phyloP scores from a whole-genome alignment of 495 filamentous ascomycete genomes.

The Hyaloscypha variabilis region DNA sequence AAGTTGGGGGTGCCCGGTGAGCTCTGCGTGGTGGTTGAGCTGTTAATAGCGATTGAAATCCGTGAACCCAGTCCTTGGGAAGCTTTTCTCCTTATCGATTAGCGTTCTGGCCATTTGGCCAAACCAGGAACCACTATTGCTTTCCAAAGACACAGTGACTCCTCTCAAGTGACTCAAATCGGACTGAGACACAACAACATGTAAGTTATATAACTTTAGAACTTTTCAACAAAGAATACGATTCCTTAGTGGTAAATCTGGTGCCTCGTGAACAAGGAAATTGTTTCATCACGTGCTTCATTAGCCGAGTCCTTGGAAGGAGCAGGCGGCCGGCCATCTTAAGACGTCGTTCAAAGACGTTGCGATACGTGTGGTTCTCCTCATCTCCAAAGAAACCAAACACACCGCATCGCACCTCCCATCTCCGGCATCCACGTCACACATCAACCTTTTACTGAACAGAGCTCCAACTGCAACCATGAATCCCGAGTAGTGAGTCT shows the following conservation, averaged over 20 bases:
- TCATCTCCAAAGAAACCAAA: constrained; percentile 14
- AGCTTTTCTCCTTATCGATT: neutral
- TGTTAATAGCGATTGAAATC: neutral
- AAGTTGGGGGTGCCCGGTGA: neutral
- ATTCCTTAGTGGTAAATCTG: neutral
- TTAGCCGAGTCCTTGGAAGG: constrained; percentile 4
- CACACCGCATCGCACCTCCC: constrained; percentile 19
- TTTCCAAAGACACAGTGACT: neutral
- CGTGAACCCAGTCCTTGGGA: neutral
- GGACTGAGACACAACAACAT: neutral
- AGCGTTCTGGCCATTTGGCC: neutral
- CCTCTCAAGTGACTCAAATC: neutral
- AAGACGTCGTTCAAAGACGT: constrained; percentile 20
- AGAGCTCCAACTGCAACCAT: constrained; percentile 55
- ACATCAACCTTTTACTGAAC: constrained; percentile 3
- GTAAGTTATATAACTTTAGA: neutral
- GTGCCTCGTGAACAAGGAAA: neutral
- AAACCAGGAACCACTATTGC: neutral
- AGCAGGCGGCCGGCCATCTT: constrained; percentile 6
- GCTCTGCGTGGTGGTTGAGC: neutral
- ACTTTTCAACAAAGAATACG: neutral
- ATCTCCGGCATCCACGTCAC: constrained; percentile 7
- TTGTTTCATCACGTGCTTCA: constrained; percentile 16
- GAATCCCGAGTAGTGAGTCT: constrained; percentile 93
- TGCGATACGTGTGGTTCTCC: constrained; percentile 23